Evolutionary conservation across 2,329 filamentous ascomycete genomes (phyloP), one percentile per base, ranked within the genome.

Genomic region (Aspergillus sp.): DNA sequence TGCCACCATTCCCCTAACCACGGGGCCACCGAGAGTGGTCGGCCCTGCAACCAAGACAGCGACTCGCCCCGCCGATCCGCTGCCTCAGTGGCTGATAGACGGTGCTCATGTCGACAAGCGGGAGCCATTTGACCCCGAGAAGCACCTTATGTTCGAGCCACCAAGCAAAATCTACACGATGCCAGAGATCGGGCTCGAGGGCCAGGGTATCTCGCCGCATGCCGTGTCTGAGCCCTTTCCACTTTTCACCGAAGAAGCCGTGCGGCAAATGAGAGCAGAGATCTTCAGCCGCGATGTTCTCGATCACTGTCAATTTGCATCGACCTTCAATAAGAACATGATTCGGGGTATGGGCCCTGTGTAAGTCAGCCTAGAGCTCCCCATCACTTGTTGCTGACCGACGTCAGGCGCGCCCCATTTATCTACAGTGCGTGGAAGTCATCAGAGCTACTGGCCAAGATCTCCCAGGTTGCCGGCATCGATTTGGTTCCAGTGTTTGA

Each of bases 211-310:
- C 24, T 89, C 87, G 1, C 81, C 81, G 1, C 77, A 84, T 52
- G 87, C 86, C 2, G 85, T 86, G 51, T 85, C 85, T 0, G 81
- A 87, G 56, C 85, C 86, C 0, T 89, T 89, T 70, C 78, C 78
- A 1, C 80, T 89, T 18, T 89, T 89, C 71, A 84, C 82, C 6
- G 67, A 79, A 22, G 84, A 87, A 54, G 85, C 86, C 1, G 79
- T 89, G 47, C 72, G 81, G 67, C 79, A 83, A 57, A 88, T 89
- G 79, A 78, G 87, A 59, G 74, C 73, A 0, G 86, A 89, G 70
- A 80, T 88, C 26, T 78, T 87, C 46, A 81, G 81, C 54, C 75
- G 82, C 0, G 77, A 82, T 14, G 84, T 87, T 4, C 76, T 82
- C 52, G 73, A 81, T 4, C 82, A 85, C 50, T 87, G 81, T 71